phyloP scores from a whole-genome alignment of 2,329 filamentous ascomycete genomes.

The Fonsecaea pugnacius region DNA sequence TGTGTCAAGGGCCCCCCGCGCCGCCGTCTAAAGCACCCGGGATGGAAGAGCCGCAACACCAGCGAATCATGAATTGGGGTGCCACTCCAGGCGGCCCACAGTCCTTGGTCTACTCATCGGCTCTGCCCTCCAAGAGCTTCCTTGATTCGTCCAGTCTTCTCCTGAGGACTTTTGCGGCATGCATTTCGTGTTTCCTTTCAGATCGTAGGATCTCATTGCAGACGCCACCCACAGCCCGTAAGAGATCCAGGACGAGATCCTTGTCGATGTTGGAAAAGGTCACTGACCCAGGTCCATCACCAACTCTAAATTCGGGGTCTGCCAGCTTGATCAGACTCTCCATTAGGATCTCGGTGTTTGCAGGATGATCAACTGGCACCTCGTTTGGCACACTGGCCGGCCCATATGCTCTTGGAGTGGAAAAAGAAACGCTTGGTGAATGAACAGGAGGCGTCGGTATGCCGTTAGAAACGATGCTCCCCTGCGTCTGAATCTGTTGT shows the following conservation, averaged over 20 bases:
- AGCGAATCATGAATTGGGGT: background rate
- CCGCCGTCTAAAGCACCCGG: background rate
- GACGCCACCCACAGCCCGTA: conserved; percentile 55
- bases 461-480: conserved; percentile 30
- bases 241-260: conserved; percentile 60
- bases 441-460: conserved; percentile 31
- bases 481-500: conserved; percentile 18
- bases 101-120: conserved; percentile 47
- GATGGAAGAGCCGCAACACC: background rate
- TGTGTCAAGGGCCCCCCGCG: background rate
- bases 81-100: background rate
- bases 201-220: conserved; percentile 58
- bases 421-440: conserved; percentile 19
- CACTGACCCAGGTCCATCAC: conserved; percentile 31
- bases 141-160: conserved; percentile 75
- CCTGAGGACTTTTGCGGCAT: conserved; percentile 67
- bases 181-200: conserved; percentile 63
- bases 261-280: conserved; percentile 56
- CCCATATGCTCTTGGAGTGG: conserved; percentile 8
- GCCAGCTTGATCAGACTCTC: conserved; percentile 38
- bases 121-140: conserved; percentile 70
- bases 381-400: conserved; percentile 5
- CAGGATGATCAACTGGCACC: conserved; percentile 26
- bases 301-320: conserved; percentile 35
- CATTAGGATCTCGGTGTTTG: conserved; percentile 38